Base-by-base conservation (phyloP, 257 asterid species). In the Solanum virginianum region DNA sequence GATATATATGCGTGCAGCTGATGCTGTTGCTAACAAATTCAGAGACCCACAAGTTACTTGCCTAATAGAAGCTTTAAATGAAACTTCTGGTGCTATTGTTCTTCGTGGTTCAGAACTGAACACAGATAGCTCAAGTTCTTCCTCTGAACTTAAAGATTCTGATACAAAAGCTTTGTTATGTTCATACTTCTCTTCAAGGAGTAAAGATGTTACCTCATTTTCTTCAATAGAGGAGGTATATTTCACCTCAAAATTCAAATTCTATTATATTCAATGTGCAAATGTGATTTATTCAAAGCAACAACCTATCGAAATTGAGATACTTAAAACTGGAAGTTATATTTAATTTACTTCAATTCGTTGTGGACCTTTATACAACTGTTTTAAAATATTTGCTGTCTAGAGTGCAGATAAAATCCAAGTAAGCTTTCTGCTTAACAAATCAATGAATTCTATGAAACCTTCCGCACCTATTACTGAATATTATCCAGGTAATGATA, bases 321-420 rank as follows among this genome's bases (percentile, higher is more conserved):
- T 51, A 16, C 18, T 16, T 2, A 8, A 49, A 16, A 16, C 20
- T 51, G 24, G 22, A 53, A 77, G 43, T 26, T 51, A 17, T 26
- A 53, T 16, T 53, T 77, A 9, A 77, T 26, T 26, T 53, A 29
- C 65, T 53, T 79, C 82, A 79, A 53, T 79, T 49, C 16, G 26
- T 53, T 53, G 65, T 43, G n/a, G 53, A 18, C 80, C 84, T 84
- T 80, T 65, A 70, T 82, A 70, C 88, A 60, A 62, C 72, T 90
- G 81, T 88, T 85, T 39, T 86, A 56, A 88, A 86, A 16, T 77
- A 54, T 83, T 84, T 14, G 49, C 85, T 88, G 85, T 90, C 85
- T 91, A 96, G 99, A 90, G 87, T 92, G 97, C 94, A 91, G 97
- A 95, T 92, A 93, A 80, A 89, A 90, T 96, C 88, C 91, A 86